Evolutionary conservation across 257 asterid species (phyloP), one percentile per base, ranked within the genome.

Genomic region (Apocynum venetum): DNA sequence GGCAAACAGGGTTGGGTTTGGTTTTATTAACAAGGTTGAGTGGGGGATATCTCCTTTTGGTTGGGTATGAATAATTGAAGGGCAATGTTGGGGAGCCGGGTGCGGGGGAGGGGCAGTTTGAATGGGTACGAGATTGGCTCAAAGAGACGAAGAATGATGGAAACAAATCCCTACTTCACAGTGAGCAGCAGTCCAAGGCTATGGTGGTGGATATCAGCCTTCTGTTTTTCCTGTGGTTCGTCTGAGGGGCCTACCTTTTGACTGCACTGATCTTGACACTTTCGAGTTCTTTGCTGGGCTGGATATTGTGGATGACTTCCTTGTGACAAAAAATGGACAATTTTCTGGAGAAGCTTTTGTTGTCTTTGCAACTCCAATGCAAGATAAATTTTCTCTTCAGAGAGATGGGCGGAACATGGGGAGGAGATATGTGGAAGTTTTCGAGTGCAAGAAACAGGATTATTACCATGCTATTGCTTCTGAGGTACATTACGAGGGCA

Each of bases 71-170:
- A 86, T 89, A 83, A 90, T 83, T 89, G 98, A 95, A 95, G 99
- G 98, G 91, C 98, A 85, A 87, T 90, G 93, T 96, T 87, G 90
- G 99, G 98, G 93, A 96, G 99, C 97, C 31, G 31, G 31, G 31
- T 25, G 31, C 31, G 97, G 97, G 97, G 31, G 31, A 25, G 31
- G 31, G 99, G 97, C 97, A 91, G 90, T 86, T 91, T 97, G 82
- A 97, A 93, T 89, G 96, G 97, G 94, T 96, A 90, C 96, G 93
- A 84, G 97, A 89, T 96, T 91, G 97, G 98, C 93, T 93, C 99
- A 90, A 96, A 96, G 99, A 90, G 99, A 90, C 99, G 97, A 90
- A 93, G 99, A 96, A 87, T 96, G 98, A 96, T 86, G 97, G 99
- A 96, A 84, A 88, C 99, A 78, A 93, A 88, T 90, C 96, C 97